These are phyloP conservation scores for Linnemannia zychae DNA, from an alignment of 192 early-diverging fungal genomes.

Conservation along the genomic window DNA sequence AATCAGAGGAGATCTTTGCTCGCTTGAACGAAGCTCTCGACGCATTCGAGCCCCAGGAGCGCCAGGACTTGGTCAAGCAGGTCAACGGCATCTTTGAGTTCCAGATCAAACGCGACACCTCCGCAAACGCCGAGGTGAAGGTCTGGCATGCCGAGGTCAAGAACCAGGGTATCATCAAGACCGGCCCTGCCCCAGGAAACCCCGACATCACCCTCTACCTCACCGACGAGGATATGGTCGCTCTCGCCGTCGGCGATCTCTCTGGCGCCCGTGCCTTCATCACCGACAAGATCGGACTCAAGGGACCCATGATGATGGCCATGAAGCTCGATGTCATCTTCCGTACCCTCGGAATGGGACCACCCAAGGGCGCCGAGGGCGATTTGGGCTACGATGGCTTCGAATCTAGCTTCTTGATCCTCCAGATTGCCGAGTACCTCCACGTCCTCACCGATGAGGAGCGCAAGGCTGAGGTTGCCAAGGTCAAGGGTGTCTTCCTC, in stretches of 20 bases:
- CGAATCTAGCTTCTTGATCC: conserved; percentile 49
- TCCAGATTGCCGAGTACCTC: conserved; percentile 47
- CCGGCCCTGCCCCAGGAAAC: conserved; percentile 68
- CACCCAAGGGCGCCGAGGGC: conserved; percentile 35
- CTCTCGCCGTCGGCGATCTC: conserved; percentile 84
- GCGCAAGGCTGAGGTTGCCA: conserved; percentile 55
- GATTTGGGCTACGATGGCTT: conserved; percentile 54
- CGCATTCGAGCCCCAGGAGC: conserved; percentile 66
- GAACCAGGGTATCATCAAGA: conserved; percentile 56
- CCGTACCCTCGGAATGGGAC: conserved; percentile 52
- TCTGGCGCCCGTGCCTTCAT: conserved; percentile 89
- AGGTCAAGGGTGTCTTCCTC: conserved; percentile 87
- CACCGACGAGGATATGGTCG: conserved; percentile 88
- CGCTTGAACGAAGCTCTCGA: conserved; percentile 73
- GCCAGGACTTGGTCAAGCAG: conserved; percentile 74
- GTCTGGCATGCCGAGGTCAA: conserved; percentile 87
- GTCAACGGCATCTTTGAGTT: conserved; percentile 88
- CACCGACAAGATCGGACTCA: conserved; percentile 90
- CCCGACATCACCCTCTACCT: conserved; percentile 83
- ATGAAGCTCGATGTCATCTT: conserved; percentile 80
- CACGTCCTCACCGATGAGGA: conserved; percentile 44
- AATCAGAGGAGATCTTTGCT: conserved; percentile 78
- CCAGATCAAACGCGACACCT: conserved; percentile 77
- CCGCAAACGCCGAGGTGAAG: conserved; percentile 71
- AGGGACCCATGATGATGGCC: conserved; percentile 82